A percentile compares a stretch with the other conserved stretches of the same genome.
Conservation (phyloP, 2,329 filamentous ascomycete species). For the Arthrobotrys megalospora region DNA sequence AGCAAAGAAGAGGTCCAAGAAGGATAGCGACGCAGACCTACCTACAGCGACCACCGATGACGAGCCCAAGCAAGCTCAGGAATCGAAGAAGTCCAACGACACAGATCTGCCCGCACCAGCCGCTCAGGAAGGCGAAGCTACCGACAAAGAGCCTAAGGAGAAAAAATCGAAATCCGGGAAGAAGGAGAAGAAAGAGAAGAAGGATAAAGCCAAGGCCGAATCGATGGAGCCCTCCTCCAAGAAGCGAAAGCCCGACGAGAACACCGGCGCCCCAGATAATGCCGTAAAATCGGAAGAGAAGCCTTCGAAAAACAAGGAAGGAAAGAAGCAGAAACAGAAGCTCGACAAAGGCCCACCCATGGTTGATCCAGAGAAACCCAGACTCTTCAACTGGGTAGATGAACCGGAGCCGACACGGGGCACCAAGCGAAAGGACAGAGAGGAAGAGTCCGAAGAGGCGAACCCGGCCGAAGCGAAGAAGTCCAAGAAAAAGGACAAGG, state of each 20-base stretch:
- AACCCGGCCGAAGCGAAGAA: constrained; percentile 28
- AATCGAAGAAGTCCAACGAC: neutral
- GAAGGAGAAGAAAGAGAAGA: constrained; percentile 34
- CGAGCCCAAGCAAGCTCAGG: neutral
- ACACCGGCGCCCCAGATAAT: neutral
- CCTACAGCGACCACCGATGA: neutral
- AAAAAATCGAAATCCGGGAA: constrained; percentile 4
- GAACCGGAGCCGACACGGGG: constrained; percentile 39
- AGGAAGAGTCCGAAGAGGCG: constrained; percentile 10
- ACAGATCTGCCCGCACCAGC: neutral
- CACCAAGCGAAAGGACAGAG: constrained; percentile 38
- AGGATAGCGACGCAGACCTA: neutral
- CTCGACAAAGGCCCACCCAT: constrained; percentile 19
- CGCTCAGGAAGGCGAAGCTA: neutral
- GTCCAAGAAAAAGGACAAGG: constrained; percentile 23
- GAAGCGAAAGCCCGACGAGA: constrained; percentile 40
- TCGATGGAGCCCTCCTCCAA: constrained; percentile 38
- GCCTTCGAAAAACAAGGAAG: constrained; percentile 17
- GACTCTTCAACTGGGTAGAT: constrained; percentile 53
- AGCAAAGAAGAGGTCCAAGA: constrained; percentile 42
- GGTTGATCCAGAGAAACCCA: constrained; percentile 42
- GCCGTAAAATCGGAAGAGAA: neutral
- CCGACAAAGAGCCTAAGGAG: constrained; percentile 16
- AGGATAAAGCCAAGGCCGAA: constrained; percentile 20
- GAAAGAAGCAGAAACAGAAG: constrained; percentile 46